Evolutionary conservation across 768 basidiomycete genomes (phyloP), one percentile per base, ranked within the genome.

Genomic region (Podaxis carcinomalis): DNA sequence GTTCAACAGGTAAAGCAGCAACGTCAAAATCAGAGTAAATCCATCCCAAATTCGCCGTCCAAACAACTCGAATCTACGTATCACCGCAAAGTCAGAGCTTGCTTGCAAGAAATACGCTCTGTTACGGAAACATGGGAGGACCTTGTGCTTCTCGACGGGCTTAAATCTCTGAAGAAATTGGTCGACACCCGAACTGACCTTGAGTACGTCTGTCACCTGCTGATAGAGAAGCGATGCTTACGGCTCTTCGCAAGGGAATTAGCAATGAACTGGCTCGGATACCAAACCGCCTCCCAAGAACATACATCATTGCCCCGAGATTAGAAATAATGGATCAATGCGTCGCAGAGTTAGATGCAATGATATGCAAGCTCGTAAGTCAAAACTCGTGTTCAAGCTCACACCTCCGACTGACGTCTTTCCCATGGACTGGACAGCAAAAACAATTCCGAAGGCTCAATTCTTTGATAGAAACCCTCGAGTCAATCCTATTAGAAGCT

Each of bases 181-280:
- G 81, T 92, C 2, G 91, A 95, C 67, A 75, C 89, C 16, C 80
- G 90, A 19, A 96, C 93, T 14, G 90, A 93, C 68, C 80, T 96
- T 63, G 89, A 93, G 93, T 95, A 75, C 67, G 87, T 77, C 47
- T 16, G 57, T 59, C 50, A 50, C 4, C 23, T 42, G 5, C 19
- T 32, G 11, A 23, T 37, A 46, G 23, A 44, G 49, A 65, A 44
- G 2, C 19, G 32, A 25, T 52, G 3, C 16, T 44, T 13, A 65
- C 55, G 36, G 51, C 36, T 39, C 9, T 59, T 59, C 21, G 59
- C 52, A 60, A 60, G 59, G 51, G 35, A 55, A 54, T 49, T 66
- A 92, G 90, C 66, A 93, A 93, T 70, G 78, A 78, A 37, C 76
- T 93, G 5, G 77, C 83, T 40, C 68, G 84, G 21, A 70, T 86